phyloP scores from a whole-genome alignment of 306 rosid species.

The Castanea crenata region DNA sequence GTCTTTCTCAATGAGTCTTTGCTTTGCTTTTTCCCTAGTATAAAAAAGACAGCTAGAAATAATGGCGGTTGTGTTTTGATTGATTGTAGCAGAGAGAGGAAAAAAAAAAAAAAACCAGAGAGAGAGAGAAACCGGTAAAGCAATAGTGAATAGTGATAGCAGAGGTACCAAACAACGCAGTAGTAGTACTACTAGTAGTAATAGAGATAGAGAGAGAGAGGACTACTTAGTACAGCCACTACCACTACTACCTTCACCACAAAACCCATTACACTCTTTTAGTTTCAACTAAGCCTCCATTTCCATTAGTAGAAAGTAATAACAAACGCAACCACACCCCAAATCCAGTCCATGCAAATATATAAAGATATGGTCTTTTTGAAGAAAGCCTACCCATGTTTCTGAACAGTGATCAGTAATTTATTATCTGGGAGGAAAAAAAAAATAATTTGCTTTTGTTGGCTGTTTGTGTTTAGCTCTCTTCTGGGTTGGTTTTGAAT shows the following conservation, averaged over 20 bases:
- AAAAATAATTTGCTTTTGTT: constrained; percentile 15
- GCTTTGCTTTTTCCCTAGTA: constrained; percentile 26
- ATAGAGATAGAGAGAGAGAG: no score
- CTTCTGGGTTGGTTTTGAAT: constrained; percentile 23
- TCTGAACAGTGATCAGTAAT: constrained; percentile 23
- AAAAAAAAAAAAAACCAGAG: constrained; percentile 19
- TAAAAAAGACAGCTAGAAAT: constrained; percentile 60
- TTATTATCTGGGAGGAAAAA: constrained; percentile 21
- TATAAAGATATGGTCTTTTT: constrained; percentile 27
- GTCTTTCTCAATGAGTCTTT: constrained; percentile 37
- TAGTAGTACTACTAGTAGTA: constrained; percentile 1
- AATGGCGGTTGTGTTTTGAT: constrained; percentile 81
- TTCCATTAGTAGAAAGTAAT: constrained; percentile 35
- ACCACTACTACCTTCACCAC: constrained; percentile 33
- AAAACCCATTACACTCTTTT: no score
- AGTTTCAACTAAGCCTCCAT: constrained; percentile 22
- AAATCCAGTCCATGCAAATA: constrained; percentile 6
- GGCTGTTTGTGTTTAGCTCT: constrained; percentile 18
- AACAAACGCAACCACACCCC: constrained; percentile 22
- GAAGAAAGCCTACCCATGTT: constrained; percentile 9
- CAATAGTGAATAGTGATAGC: constrained; percentile 47
- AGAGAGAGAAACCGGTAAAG: constrained; percentile 34
- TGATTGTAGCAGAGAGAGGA: constrained; percentile 51
- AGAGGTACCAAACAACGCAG: constrained; percentile 28
- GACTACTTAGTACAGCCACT: constrained; percentile 13